Conservation (phyloP, 768 basidiomycete genomes). For the Lentinula raphanica region DNA sequence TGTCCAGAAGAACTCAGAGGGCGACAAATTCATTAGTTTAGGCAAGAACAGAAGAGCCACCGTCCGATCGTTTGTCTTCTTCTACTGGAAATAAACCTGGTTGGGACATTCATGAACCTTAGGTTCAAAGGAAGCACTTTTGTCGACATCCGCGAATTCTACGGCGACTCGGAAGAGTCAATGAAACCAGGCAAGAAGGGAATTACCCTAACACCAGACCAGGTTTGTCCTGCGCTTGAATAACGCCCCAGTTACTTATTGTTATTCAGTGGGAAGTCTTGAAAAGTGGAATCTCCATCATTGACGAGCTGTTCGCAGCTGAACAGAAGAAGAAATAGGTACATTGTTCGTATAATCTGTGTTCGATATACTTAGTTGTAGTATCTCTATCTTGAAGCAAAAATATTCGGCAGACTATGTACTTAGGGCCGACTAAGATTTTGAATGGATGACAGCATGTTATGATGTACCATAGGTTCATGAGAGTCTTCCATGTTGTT, state of each 20-base stretch:
- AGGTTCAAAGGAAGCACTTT: slow-evolving; percentile 46
- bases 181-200: slow-evolving; percentile 82
- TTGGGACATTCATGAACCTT: slow-evolving; percentile 3
- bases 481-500: background rate
- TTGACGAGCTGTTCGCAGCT: slow-evolving; percentile 45
- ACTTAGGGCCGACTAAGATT: too few species aligned
- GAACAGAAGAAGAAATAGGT: slow-evolving; percentile 10
- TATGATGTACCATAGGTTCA: background rate
- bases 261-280: slow-evolving; percentile 51
- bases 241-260: background rate
- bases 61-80: slow-evolving; percentile 26
- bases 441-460: background rate
- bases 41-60: slow-evolving; percentile 70
- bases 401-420: too few species aligned
- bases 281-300: slow-evolving; percentile 33
- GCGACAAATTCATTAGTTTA: slow-evolving; percentile 59
- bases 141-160: slow-evolving; percentile 76
- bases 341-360: background rate
- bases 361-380: too few species aligned
- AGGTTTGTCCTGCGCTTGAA: slow-evolving; percentile 35
- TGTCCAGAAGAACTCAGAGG: slow-evolving; percentile 27
- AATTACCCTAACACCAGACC: slow-evolving; percentile 59
- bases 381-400: too few species aligned
- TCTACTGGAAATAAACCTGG: background rate
- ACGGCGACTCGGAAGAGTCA: slow-evolving; percentile 37